Evolutionary conservation across 176 grass and related monocot species (phyloP).

Genomic region (Avena atlantica): DNA sequence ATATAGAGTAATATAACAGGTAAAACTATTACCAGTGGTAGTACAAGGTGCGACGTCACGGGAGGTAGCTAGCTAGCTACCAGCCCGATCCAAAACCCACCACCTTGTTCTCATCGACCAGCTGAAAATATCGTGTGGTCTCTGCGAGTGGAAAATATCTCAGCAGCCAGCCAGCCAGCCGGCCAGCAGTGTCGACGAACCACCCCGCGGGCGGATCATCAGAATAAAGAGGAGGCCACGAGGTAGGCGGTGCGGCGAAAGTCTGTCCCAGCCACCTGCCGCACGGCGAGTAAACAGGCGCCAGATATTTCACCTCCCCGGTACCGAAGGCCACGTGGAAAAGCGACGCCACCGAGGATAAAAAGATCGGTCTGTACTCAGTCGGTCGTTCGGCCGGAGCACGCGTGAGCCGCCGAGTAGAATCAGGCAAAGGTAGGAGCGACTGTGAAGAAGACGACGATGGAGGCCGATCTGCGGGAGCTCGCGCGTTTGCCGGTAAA

Average conservation of each 20-base stretch:
- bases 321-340: slow-evolving; percentile 56
- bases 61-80: background rate
- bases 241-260: slow-evolving; percentile 29
- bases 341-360: slow-evolving; percentile 76
- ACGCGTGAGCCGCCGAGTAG: background rate
- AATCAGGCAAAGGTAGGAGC: background rate
- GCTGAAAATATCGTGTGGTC: background rate
- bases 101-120: background rate
- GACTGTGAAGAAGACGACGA: slow-evolving; percentile 2
- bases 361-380: background rate
- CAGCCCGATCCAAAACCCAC: background rate
- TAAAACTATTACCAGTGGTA: background rate
- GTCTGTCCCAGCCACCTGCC: background rate
- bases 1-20: no score
- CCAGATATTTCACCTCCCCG: slow-evolving; percentile 35
- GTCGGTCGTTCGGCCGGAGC: background rate
- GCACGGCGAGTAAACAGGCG: background rate
- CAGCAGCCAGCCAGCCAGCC: background rate
- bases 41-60: background rate
- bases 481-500: slow-evolving; percentile 50
- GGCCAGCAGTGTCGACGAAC: background rate
- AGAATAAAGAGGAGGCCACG: background rate
- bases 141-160: slow-evolving; percentile 38
- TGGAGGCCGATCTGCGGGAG: slow-evolving; percentile 41
- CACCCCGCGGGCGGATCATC: background rate